These are phyloP conservation scores for Gracilaria gracilis DNA, from an alignment of 23 red algal species.

Conservation along the genomic window DNA sequence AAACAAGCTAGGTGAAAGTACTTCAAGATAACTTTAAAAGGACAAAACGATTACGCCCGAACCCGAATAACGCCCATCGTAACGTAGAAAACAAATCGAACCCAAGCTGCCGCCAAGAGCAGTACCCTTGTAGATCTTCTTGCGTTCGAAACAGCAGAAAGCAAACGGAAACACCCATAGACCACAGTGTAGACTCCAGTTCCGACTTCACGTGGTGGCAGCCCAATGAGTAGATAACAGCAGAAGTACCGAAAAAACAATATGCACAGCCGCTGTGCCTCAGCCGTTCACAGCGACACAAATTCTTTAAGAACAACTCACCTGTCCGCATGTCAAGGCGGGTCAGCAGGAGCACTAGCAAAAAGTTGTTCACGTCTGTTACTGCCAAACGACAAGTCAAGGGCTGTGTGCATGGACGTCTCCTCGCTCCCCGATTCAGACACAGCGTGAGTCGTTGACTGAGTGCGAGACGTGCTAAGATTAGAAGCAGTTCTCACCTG, in stretches of 20 bases:
- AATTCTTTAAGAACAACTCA: neutral
- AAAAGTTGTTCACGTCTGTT: neutral
- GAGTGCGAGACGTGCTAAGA: conserved; percentile 23
- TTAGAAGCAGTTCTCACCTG: conserved; percentile 4
- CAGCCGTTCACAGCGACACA: too few species aligned
- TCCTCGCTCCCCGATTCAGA: conserved; percentile 13
- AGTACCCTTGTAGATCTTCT: too few species aligned
- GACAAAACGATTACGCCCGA: neutral
- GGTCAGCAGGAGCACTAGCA: neutral
- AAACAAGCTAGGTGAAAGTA: neutral
- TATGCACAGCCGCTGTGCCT: too few species aligned
- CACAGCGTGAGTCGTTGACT: neutral
- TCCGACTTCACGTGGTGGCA: neutral
- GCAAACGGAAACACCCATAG: neutral
- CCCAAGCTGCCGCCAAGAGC: neutral
- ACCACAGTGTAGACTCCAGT: neutral
- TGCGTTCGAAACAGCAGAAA: neutral
- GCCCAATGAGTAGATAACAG: neutral
- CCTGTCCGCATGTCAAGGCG: neutral
- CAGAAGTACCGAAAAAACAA: neutral
- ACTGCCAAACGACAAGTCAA: conserved; percentile 28
- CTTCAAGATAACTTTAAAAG: neutral
- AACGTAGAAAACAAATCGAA: neutral
- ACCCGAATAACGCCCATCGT: neutral
- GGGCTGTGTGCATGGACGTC: conserved; percentile 6